Evolutionary conservation across 179 eudicot genomes (phyloP).

Genomic region (Corrigiola litoralis): DNA sequence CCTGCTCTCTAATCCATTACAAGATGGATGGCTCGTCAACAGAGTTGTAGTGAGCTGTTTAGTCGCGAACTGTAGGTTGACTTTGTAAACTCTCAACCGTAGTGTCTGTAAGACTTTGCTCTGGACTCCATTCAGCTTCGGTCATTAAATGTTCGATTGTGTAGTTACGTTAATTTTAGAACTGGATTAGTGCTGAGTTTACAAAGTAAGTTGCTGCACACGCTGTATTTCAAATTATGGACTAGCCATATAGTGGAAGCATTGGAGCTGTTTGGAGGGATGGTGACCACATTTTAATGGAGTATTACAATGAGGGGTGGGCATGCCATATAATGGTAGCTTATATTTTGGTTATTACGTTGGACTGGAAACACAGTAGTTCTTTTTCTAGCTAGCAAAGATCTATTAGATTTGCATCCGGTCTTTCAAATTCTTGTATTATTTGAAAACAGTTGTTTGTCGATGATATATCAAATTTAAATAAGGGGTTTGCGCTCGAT

Average conservation of each 20-base stretch:
- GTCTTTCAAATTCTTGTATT: too few species aligned
- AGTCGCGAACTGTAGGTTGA: not conserved
- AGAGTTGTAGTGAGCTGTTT: not conserved
- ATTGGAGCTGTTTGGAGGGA: too few species aligned
- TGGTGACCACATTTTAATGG: too few species aligned
- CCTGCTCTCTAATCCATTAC: not conserved
- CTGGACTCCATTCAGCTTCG: conserved; percentile 11
- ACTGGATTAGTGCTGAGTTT: not conserved
- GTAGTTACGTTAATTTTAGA: not conserved
- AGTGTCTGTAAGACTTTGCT: conserved; percentile 17
- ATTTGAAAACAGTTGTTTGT: too few species aligned
- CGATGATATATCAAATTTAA: too few species aligned
- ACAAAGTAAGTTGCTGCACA: conserved; percentile 7
- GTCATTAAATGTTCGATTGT: not conserved
- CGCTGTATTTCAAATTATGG: not conserved
- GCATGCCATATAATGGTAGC: too few species aligned
- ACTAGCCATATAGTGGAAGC: conserved; percentile 1
- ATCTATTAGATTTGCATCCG: too few species aligned
- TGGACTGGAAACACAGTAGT: too few species aligned
- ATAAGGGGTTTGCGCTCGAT: too few species aligned
- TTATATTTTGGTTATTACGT: too few species aligned
- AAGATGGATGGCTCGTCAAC: not conserved
- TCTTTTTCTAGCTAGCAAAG: too few species aligned
- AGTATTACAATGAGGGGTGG: too few species aligned
- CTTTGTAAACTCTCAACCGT: not conserved